Evolutionary conservation across 331 rosid species (phyloP).

Genomic region (Cydonia oblonga): DNA sequence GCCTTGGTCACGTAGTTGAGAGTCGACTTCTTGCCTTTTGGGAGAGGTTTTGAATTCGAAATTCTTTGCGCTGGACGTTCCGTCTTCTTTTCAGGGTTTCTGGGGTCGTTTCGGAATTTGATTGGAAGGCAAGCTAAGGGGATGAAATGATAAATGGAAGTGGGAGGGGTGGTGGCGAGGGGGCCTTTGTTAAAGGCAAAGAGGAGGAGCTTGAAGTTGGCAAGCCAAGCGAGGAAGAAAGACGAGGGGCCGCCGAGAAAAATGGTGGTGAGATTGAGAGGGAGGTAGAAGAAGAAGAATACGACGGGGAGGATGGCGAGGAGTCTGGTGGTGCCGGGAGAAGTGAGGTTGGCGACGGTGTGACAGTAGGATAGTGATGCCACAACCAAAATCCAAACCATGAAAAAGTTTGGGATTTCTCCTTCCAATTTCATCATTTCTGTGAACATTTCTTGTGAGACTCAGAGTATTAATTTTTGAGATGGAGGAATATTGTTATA

Average conservation of each 20-base stretch:
- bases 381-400: slow-evolving; percentile 33
- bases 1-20: slow-evolving; percentile 5
- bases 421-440: not conserved
- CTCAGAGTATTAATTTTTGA: not conserved
- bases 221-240: slow-evolving; percentile 54
- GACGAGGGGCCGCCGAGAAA: slow-evolving; percentile 34
- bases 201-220: slow-evolving; percentile 56
- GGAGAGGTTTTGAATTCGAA: not conserved
- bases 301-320: slow-evolving; percentile 28
- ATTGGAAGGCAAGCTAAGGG: slow-evolving; percentile 42
- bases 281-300: slow-evolving; percentile 30
- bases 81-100: not conserved
- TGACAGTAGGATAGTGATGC: slow-evolving; percentile 26
- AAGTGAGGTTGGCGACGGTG: slow-evolving; percentile 17
- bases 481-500: not conserved
- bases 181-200: slow-evolving; percentile 42
- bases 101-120: slow-evolving; percentile 21
- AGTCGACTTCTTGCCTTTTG: not conserved
- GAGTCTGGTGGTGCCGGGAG: slow-evolving; percentile 25
- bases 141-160: slow-evolving; percentile 24
- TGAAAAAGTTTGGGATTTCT: slow-evolving; percentile 6
- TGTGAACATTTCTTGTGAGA: not conserved
- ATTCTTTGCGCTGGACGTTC: not conserved
- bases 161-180: slow-evolving; percentile 23
- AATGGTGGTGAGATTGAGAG: slow-evolving; percentile 25